Conservation (phyloP, 345 rosid genomes). For the Melaleuca quinquenervia region DNA sequence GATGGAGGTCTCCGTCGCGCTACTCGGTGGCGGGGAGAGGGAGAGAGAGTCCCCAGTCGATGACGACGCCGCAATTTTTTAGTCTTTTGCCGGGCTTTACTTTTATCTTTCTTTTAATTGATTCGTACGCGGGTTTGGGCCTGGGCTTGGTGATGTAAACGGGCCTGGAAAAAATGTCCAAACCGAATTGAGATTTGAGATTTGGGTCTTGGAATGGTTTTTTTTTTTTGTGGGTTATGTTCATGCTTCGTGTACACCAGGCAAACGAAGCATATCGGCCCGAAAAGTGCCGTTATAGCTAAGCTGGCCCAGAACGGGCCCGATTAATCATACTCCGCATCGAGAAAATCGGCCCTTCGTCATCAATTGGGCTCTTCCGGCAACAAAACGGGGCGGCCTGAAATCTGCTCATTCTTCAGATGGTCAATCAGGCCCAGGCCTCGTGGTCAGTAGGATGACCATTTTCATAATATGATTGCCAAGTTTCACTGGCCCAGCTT, state of each 20-base stretch:
- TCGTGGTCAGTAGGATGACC: no score
- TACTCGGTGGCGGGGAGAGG: not conserved
- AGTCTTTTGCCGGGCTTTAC: not conserved
- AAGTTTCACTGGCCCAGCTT: not conserved
- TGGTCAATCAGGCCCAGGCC: not conserved
- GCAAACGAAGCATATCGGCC: accelerated
- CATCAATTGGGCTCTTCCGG: not conserved
- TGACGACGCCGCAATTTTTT: not conserved
- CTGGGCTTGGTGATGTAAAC: not conserved
- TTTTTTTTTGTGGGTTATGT: not conserved
- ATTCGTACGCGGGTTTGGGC: not conserved
- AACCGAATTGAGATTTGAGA: not conserved
- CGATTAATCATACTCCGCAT: not conserved
- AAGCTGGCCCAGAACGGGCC: not conserved
- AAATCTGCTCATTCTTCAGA: not conserved
- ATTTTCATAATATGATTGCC: not conserved
- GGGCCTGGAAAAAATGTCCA: not conserved
- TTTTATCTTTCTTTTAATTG: not conserved
- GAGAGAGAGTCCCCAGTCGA: not conserved
- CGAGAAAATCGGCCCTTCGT: not conserved
- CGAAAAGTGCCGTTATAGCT: not conserved
- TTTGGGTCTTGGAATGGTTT: not conserved
- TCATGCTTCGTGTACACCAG: not conserved
- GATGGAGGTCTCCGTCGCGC: not conserved
- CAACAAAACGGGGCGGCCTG: not conserved